Evolutionary conservation across 306 rosid species (phyloP).

Genomic region (Begonia peltatifolia): DNA sequence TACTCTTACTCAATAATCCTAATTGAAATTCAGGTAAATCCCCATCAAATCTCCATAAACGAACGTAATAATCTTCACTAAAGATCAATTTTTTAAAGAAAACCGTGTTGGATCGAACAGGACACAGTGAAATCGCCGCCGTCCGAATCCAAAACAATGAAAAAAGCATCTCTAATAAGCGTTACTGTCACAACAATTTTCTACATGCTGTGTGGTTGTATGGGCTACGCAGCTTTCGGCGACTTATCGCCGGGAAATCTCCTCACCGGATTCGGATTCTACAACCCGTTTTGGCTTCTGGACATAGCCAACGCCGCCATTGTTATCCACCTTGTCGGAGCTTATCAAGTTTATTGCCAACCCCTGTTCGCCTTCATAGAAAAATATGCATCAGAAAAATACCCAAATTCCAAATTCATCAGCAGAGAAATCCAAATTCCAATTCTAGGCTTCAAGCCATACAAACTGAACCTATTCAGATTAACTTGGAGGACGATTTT

Average conservation of each 20-base stretch:
- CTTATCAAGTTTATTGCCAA: constrained; percentile 66
- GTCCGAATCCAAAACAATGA: constrained; percentile 63
- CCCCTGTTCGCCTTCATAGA: constrained; percentile 67
- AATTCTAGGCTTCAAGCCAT: constrained; percentile 13
- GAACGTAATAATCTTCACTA: constrained; percentile 5
- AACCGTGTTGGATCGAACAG: constrained; percentile 15
- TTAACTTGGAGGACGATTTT: constrained; percentile 51
- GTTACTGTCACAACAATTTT: constrained; percentile 43
- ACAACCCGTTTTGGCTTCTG: constrained; percentile 61
- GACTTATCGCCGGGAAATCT: constrained; percentile 63
- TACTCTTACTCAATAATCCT: constrained; percentile 51
- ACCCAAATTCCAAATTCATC: constrained; percentile 35
- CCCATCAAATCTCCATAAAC: neutral
- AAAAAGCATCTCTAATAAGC: constrained; percentile 37
- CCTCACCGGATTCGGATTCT: constrained; percentile 63
- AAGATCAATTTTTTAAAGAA: too few species aligned
- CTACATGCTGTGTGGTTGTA: constrained; percentile 80
- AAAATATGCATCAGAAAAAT: constrained; percentile 14
- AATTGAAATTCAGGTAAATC: constrained; percentile 52
- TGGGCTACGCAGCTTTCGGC: constrained; percentile 69
- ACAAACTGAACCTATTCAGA: constrained; percentile 46
- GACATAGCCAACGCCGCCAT: constrained; percentile 78
- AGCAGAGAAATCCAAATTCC: constrained; percentile 23
- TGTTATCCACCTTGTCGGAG: constrained; percentile 71
- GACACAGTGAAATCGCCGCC: constrained; percentile 65